These are phyloP conservation scores for Dichotomocladium elegans DNA, from an alignment of 371 early-diverging fungal genomes.

Conservation along the genomic window DNA sequence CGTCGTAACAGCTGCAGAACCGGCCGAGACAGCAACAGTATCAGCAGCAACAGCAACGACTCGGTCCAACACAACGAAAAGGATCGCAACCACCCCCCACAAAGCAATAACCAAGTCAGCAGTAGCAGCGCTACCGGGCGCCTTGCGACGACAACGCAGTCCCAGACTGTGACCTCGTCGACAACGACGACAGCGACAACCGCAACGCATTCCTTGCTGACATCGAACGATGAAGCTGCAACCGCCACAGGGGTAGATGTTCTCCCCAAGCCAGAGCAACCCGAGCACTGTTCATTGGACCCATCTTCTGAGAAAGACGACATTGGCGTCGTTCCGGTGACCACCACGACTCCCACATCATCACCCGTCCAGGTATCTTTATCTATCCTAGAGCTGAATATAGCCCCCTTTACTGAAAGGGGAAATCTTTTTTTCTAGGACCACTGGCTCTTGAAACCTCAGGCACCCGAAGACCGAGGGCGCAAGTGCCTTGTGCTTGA, in stretches of 20 bases:
- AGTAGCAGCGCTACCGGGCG: too few species aligned
- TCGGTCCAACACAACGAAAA: too few species aligned
- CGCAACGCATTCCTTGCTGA: too few species aligned
- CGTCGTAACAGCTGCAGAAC: too few species aligned
- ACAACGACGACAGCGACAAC: too few species aligned
- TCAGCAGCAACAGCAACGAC: too few species aligned
- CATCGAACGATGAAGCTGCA: neutral
- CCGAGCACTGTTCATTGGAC: neutral
- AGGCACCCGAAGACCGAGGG: constrained; percentile 12
- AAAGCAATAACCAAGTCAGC: too few species aligned
- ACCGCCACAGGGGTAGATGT: neutral
- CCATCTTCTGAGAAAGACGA: neutral
- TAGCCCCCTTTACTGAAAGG: neutral
- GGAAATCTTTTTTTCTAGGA: constrained; percentile 9
- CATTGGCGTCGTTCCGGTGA: neutral
- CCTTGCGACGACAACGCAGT: too few species aligned
- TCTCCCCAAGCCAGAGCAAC: neutral
- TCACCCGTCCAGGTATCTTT: neutral
- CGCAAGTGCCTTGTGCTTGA: constrained; percentile 57
- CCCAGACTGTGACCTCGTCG: neutral
- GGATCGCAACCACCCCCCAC: too few species aligned
- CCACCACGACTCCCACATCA: neutral
- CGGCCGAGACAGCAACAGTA: too few species aligned
- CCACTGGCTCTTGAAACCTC: constrained; percentile 7
- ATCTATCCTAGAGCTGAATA: neutral